Base-by-base conservation (phyloP, 306 rosid genomes). In the Sesbania bispinosa region DNA sequence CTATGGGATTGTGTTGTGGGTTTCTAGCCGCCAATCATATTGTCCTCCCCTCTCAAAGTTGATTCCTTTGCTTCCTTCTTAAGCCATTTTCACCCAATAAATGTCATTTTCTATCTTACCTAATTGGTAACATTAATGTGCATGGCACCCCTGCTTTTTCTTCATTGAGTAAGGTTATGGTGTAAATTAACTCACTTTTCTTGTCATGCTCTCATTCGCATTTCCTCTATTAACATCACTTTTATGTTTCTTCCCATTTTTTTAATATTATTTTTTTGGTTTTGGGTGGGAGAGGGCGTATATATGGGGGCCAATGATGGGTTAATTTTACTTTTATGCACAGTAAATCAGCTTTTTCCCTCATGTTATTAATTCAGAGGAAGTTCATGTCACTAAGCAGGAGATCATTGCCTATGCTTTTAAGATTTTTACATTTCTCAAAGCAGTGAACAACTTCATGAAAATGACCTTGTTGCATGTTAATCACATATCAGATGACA, bases 61-160 rank as follows among this genome's bases (percentile, higher is more conserved):
- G 87, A 84, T 84, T 84, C 85, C 78, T 53, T 87, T 88, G 91
- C 90, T 91, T 88, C 92, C 84, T 80, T 80, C 91, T 85, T 84
- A 87, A 85, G 96, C 92, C 90, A 91, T 70, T 85, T 77, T 81
- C 71, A 50, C 30, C 67, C 79, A 68, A 57, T 81, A 66, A 46
- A n/a, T 9, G 14, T 77, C 82, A 24, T 73, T 72, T 83, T 76
- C 54, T 51, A 80, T 66, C 78, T 83, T 61, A 21, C 90, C 83
- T 71, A 76, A 79, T 85, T 80, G 39, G 82, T 52, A 72, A 77
- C 42, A 35, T 78, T 30, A 20, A 48, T 66, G 66, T 67, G 46
- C 60, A 30, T 52, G 29, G 51, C 23, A 38, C 46, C 54, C 51
- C 10, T 67, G 50, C 59, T 41, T 69, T 78, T 68, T 55, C 73